These are phyloP conservation scores for Blastobotrys americana DNA, from an alignment of 805 yeast species.

Conservation along the genomic window DNA sequence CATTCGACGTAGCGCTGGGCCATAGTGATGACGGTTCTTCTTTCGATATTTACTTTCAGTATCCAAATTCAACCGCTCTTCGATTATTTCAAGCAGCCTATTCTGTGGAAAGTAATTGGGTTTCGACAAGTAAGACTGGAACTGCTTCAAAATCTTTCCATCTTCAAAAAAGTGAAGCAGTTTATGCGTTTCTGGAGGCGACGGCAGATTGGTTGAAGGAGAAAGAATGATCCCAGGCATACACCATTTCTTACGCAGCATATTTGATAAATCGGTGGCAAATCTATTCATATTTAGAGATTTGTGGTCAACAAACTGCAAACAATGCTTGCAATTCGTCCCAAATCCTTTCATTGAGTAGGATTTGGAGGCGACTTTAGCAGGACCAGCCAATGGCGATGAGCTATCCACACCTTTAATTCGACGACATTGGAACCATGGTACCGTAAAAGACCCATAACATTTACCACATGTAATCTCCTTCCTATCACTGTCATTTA, in stretches of 20 bases:
- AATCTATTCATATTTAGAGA: background rate
- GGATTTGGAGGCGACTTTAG: background rate
- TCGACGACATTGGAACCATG: too few relatives aligned
- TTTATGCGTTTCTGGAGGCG: background rate
- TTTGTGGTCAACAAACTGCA: background rate
- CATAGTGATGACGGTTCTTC: background rate
- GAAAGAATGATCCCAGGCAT: background rate
- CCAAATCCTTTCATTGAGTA: background rate
- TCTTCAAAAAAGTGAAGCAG: background rate
- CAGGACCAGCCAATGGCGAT: background rate
- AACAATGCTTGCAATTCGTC: background rate
- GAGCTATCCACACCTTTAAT: background rate
- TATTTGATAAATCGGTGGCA: background rate
- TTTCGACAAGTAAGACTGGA: background rate
- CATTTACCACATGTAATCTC: background rate
- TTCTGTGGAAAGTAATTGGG: background rate
- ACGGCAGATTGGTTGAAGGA: background rate
- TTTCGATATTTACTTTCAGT: background rate
- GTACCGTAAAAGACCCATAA: background rate
- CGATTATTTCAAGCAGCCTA: constrained; percentile 1
- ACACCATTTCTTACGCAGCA: background rate
- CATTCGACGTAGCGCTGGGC: constrained; percentile 9
- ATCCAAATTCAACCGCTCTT: background rate
- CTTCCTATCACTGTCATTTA: background rate
- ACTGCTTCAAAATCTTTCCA: too few relatives aligned